Conservation (phyloP, 805 yeast species). For the Candida khao-thaluensis region DNA sequence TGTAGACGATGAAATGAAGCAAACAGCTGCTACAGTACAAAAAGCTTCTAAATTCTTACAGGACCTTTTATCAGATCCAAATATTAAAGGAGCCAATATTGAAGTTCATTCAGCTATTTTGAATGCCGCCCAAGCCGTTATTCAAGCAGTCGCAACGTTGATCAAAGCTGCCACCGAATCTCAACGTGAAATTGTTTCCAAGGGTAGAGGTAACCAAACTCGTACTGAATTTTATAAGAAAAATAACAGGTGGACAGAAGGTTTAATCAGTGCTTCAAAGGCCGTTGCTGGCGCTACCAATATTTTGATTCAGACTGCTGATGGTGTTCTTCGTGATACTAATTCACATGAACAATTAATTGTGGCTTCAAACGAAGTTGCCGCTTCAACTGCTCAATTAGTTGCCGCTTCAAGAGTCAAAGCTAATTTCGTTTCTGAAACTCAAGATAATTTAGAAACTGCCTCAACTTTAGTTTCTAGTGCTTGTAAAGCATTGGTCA, state of each 20-base stretch:
- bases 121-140: conserved; percentile 75
- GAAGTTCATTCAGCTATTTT: conserved; percentile 76
- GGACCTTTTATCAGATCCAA: conserved; percentile 52
- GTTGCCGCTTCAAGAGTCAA: conserved; percentile 91
- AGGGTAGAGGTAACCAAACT: conserved; percentile 63
- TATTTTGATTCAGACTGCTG: conserved; percentile 80
- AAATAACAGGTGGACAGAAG: conserved; percentile 92
- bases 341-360: conserved; percentile 79
- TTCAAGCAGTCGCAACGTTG: conserved; percentile 70
- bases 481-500: conserved; percentile 75
- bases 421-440: conserved; percentile 70
- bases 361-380: conserved; percentile 89
- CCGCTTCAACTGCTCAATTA: conserved; percentile 87
- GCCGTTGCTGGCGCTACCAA: conserved; percentile 84
- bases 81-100: conserved; percentile 53
- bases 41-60: conserved; percentile 62
- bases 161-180: conserved; percentile 76
- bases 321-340: conserved; percentile 66
- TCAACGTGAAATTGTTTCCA: conserved; percentile 76
- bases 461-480: conserved; percentile 67
- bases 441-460: conserved; percentile 70
- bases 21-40: conserved; percentile 69
- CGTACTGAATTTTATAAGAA: conserved; percentile 78
- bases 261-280: conserved; percentile 84
- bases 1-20: conserved; percentile 70